Base-by-base conservation (phyloP, 2,329 filamentous ascomycete genomes). In the Alternaria ethzedia region DNA sequence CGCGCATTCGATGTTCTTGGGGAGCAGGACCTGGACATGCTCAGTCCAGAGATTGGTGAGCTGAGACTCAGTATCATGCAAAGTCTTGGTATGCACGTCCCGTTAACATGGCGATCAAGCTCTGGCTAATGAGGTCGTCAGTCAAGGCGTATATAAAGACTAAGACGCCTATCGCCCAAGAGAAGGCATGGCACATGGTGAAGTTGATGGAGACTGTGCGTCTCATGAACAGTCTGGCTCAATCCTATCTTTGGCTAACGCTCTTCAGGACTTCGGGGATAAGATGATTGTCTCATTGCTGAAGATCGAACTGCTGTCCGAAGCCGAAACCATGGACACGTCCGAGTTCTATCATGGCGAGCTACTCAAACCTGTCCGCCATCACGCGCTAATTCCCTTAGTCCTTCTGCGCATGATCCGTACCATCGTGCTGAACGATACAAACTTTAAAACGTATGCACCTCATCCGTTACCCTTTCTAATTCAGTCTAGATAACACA, bases 1-100 rank as follows among this genome's bases (percentile, higher is more conserved):
- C 86, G 91, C 67, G 89, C 92, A 3, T 84, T 87, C 52, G 82
- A 88, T 11, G 72, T 89, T 26, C 82, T 94, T 25, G 84, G 86
- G 54, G 71, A 74, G 20, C 87, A 88, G 58, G 83, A 86, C 9
- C 71, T 87, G 0, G 86, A 89, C 21, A 78, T 81, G 17, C 78
- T 91, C 4, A 89, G 88, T 26, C 80, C 83, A 7, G 86, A 89
- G 66, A 87, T 87, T 2, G 79, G 86, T 23, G 89, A 94, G 57
- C 83, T 95, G 30, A 86, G 87, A 32, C 80, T 92, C 11, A 85
- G 88, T 20, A 87, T 94, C 25, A 85, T 90, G 43, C 90, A 96
- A 71, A 74, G 77, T 15, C 75, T 82, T 43, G 78, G 81, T 83
- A 59, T n/a, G 69, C 60, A 13, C 1, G 15, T 9, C 7, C 30